phyloP scores from a whole-genome alignment of 2,329 filamentous ascomycete genomes.

The Hypoxylon sp. region DNA sequence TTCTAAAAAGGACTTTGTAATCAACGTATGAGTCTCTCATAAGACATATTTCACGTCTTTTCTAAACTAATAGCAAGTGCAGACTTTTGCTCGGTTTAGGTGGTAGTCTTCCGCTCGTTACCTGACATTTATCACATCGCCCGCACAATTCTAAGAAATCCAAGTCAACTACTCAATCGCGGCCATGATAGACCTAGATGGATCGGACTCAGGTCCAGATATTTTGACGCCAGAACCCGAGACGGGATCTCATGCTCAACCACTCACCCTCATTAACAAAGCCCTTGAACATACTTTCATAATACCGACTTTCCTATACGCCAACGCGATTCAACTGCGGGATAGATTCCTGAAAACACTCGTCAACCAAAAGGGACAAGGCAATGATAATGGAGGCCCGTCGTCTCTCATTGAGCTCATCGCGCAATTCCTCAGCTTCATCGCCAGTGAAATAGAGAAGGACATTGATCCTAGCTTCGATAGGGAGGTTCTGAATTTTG shows the following conservation, averaged over 20 bases:
- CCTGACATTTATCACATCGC: neutral
- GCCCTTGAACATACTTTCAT: constrained; percentile 41
- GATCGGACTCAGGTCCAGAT: constrained; percentile 44
- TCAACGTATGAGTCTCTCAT: constrained; percentile 18
- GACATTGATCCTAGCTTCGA: constrained; percentile 35
- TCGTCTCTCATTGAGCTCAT: constrained; percentile 39
- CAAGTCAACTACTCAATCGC: neutral
- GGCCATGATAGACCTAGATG: constrained; percentile 42
- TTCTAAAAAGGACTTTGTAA: neutral
- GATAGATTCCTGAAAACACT: constrained; percentile 43
- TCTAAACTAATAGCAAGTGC: neutral
- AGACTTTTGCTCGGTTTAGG: neutral
- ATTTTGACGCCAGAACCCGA: constrained; percentile 43
- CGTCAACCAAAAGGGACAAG: constrained; percentile 15
- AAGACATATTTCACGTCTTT: neutral
- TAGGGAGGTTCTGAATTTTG: constrained; percentile 39
- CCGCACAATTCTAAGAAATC: neutral
- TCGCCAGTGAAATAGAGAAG: constrained; percentile 35
- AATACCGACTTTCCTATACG: constrained; percentile 43
- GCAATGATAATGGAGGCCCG: constrained; percentile 2
- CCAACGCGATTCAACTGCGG: constrained; percentile 37
- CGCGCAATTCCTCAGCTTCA: constrained; percentile 39
- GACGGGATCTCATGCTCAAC: constrained; percentile 38
- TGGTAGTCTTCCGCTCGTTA: neutral
- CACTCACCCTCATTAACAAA: constrained; percentile 40